Conservation (phyloP, 768 basidiomycete species). For the Phanerochaete sordida region DNA sequence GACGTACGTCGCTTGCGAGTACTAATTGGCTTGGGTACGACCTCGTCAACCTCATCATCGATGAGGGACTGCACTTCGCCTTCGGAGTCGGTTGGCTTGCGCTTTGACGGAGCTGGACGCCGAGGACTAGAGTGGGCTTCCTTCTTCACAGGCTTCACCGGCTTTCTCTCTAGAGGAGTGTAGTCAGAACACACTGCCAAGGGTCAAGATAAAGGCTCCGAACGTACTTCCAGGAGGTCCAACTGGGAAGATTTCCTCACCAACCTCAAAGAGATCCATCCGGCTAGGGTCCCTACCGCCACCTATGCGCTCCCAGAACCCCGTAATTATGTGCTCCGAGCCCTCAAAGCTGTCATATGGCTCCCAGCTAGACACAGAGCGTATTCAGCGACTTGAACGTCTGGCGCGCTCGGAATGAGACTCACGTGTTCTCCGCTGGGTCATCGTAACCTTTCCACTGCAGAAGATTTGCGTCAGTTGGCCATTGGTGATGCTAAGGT, state of each 20-base stretch:
- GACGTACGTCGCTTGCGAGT: neutral
- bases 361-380: conserved; percentile 55
- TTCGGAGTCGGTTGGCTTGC: conserved; percentile 5
- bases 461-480: neutral
- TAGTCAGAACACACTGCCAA: neutral
- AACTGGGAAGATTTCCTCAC: conserved; percentile 50
- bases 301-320: conserved; percentile 35
- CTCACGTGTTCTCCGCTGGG: conserved; percentile 5
- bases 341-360: conserved; percentile 55
- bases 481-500: no score
- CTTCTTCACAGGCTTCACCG: neutral
- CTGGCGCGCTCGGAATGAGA: neutral
- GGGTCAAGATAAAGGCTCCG: neutral
- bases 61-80: conserved; percentile 1
- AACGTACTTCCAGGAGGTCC: conserved; percentile 47
- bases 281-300: conserved; percentile 45
- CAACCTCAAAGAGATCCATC: conserved; percentile 45
- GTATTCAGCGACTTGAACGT: neutral
- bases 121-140: neutral
- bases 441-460: conserved; percentile 12
- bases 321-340: conserved; percentile 48
- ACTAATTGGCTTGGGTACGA: neutral
- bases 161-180: neutral
- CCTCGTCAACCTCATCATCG: neutral
- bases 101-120: neutral